Base-by-base conservation (phyloP, 805 yeast genomes). In the Teunomyces lycoperdinae region DNA sequence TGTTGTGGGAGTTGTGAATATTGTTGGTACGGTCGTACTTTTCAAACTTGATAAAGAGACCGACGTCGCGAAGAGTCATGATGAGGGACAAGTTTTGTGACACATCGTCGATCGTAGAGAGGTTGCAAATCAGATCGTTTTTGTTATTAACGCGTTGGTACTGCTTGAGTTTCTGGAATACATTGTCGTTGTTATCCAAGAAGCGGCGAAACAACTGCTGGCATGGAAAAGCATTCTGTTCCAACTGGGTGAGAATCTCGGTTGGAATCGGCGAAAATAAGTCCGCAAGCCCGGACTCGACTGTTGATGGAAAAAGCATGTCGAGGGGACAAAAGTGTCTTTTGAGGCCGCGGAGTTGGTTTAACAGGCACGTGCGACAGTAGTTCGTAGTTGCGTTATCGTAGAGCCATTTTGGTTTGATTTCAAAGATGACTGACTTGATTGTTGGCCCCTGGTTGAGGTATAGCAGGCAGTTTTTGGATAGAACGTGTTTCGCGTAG, bases 371-470 rank as follows among this genome's bases (percentile, higher is more conserved):
- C 3, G 84, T 82, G 5, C 87, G 63, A 54, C 87, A 82, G 24
- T 73, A 69, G 42, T 61, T 51, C 3, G 79, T 72, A 32, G 58
- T 58, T 11, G 66, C 68, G 33, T 79, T 74, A 52, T 71, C 78
- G 29, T 67, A 58, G 10, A 83, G 66, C 87, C 87, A 82, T 60
- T 82, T 82, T 1, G 87, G 87, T 57, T 82, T 82, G 54, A 81
- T 67, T 52, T 82, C 84, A 10, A 78, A 57, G 2, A 71, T 64
- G 1, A 52, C 55, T 31, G 52, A 50, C 20, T 44, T 45, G 34
- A 52, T 43, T 4, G 41, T 10, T 10, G 31, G n/a, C n/a, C 36
- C n/a, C 9, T 45, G 36, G 31, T 43, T 16, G 28, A 33, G 50
- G 35, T 60, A 60, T 7, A 75, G 54, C 11, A 67, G 70, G 50